Conservation (phyloP, 2,329 filamentous ascomycete genomes). For the Ceratocystis colombiana region DNA sequence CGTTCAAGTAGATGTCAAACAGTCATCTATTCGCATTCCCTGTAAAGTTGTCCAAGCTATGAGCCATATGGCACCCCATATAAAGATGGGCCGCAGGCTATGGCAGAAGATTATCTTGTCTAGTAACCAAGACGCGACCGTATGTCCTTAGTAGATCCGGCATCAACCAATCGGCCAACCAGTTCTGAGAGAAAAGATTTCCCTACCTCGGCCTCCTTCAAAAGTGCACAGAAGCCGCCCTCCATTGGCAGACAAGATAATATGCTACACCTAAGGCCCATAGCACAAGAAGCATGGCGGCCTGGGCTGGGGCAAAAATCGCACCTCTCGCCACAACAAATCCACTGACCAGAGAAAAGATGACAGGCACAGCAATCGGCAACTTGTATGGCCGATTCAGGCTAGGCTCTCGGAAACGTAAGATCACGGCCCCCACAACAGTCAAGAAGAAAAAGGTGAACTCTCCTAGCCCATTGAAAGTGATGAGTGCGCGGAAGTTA, state of each 20-base stretch:
- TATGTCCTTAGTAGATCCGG: too few relatives aligned
- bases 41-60: too few relatives aligned
- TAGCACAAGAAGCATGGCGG: slow-evolving; percentile 42
- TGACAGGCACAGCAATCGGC: slow-evolving; percentile 39
- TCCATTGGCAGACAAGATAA: slow-evolving; percentile 35
- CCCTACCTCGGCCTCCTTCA: background rate
- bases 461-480: slow-evolving; percentile 50
- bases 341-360: slow-evolving; percentile 49
- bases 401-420: slow-evolving; percentile 47
- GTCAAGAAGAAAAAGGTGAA: slow-evolving; percentile 57
- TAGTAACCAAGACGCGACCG: too few relatives aligned
- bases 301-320: slow-evolving; percentile 47
- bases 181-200: background rate
- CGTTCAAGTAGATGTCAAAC: background rate
- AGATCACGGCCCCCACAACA: slow-evolving; percentile 47
- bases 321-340: slow-evolving; percentile 51
- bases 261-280: slow-evolving; percentile 38
- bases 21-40: too few relatives aligned
- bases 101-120: background rate
- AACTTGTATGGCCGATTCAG: slow-evolving; percentile 49
- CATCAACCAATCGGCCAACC: too few relatives aligned
- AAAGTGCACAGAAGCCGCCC: background rate
- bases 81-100: too few relatives aligned
- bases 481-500: slow-evolving; percentile 51
- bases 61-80: too few relatives aligned